phyloP scores from a whole-genome alignment of 331 rosid genomes.

The Pyracantha coccinea region DNA sequence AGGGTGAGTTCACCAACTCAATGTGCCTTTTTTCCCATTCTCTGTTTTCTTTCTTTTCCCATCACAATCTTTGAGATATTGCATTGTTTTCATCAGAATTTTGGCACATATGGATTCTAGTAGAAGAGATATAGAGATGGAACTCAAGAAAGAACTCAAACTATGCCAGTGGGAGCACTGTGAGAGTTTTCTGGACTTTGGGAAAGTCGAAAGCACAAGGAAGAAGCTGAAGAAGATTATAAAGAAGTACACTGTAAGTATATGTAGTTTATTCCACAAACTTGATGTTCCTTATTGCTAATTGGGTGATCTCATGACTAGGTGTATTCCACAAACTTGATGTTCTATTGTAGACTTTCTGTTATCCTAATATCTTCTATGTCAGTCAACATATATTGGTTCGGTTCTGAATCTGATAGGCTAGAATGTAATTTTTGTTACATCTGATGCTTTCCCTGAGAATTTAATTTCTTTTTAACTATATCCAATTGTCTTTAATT shows the following conservation, averaged over 20 bases:
- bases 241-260: slow-evolving; percentile 72
- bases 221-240: slow-evolving; percentile 78
- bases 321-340: background rate
- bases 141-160: slow-evolving; percentile 54
- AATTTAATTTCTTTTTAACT: background rate
- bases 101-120: slow-evolving; percentile 43
- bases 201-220: slow-evolving; percentile 52
- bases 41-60: slow-evolving; percentile 1
- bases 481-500: background rate
- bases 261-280: background rate
- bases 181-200: slow-evolving; percentile 51
- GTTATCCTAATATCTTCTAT: background rate
- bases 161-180: slow-evolving; percentile 63
- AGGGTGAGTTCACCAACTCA: slow-evolving; percentile 38
- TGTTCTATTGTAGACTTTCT: background rate
- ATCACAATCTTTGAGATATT: background rate
- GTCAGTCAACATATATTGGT: background rate
- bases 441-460: background rate
- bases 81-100: slow-evolving; percentile 30
- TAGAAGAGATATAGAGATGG: slow-evolving; percentile 45
- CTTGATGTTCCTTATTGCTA: background rate
- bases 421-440: too few relatives aligned
- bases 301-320: background rate
- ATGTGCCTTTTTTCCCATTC: background rate
- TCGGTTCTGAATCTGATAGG: background rate